Evolutionary conservation across 805 yeast genomes (phyloP).

Genomic region (Debaryomyces maramus): DNA sequence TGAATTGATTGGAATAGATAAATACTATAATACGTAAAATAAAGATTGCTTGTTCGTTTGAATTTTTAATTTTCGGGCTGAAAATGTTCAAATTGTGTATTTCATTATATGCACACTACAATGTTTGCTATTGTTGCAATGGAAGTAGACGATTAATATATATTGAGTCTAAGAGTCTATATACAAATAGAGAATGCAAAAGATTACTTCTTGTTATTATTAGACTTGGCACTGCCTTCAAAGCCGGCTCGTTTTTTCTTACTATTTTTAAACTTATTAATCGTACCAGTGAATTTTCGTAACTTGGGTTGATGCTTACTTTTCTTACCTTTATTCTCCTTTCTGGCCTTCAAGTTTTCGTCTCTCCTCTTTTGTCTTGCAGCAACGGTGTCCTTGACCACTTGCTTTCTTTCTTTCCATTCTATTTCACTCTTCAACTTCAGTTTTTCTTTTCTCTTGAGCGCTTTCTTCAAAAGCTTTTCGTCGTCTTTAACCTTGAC

Average conservation of each 20-base stretch:
- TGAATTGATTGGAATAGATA: not conserved
- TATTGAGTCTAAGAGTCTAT: too few species aligned
- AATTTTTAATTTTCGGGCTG: too few species aligned
- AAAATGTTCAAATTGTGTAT: too few species aligned
- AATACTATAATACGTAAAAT: too few species aligned
- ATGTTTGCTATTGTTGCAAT: too few species aligned
- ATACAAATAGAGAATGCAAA: not conserved
- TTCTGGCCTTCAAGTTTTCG: slow-evolving; percentile 82
- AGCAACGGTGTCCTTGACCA: slow-evolving; percentile 70
- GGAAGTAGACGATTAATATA: too few species aligned
- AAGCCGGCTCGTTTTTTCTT: slow-evolving; percentile 77
- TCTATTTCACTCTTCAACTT: slow-evolving; percentile 86
- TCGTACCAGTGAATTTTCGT: slow-evolving; percentile 60
- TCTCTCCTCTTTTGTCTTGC: slow-evolving; percentile 86
- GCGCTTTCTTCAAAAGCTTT: slow-evolving; percentile 77
- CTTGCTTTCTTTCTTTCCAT: slow-evolving; percentile 88
- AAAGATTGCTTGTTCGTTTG: too few species aligned
- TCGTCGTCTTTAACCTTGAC: slow-evolving; percentile 87
- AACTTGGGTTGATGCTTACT: slow-evolving; percentile 71
- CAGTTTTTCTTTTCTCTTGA: slow-evolving; percentile 77
- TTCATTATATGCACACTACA: too few species aligned
- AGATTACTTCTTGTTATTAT: slow-evolving; percentile 24
- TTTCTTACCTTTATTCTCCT: slow-evolving; percentile 80
- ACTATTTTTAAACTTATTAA: slow-evolving; percentile 35
- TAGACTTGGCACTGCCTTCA: slow-evolving; percentile 65